A percentile compares a stretch with the other conserved stretches of the same genome.
phyloP scores from a whole-genome alignment of 2,329 filamentous ascomycete species.

The Cercospora sesami region DNA sequence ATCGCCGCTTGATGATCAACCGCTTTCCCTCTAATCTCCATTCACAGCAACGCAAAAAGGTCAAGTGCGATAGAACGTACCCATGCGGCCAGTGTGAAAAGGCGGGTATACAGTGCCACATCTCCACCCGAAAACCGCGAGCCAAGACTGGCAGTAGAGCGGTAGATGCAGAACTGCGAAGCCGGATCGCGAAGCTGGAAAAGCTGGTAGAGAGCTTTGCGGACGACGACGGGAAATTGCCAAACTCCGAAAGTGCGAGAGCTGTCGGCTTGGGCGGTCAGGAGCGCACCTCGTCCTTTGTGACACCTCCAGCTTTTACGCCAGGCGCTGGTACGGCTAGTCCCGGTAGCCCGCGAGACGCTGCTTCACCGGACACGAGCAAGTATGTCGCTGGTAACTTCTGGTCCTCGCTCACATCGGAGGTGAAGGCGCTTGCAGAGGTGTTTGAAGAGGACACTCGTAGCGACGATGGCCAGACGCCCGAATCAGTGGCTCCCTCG shows the following conservation, averaged over 20 bases:
- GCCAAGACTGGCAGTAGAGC: constrained; percentile 27
- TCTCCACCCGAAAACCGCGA: constrained; percentile 26
- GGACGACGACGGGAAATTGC: constrained; percentile 23
- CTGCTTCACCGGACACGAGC: constrained; percentile 24
- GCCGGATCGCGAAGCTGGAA: constrained; percentile 29
- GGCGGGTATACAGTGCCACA: constrained; percentile 20
- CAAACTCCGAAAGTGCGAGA: background rate
- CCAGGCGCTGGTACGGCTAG: background rate
- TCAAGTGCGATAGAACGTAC: constrained; percentile 27
- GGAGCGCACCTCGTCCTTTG: background rate
- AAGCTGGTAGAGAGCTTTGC: constrained; percentile 28
- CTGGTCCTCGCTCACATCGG: constrained; percentile 36
- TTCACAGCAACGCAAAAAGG: constrained; percentile 17
- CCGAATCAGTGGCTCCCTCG: constrained; percentile 24
- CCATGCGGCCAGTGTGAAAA: constrained; percentile 27
- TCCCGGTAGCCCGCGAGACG: constrained; percentile 16
- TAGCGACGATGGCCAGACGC: constrained; percentile 23
- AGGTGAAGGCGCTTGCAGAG: constrained; percentile 38
- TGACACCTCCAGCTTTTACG: background rate
- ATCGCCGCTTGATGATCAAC: background rate
- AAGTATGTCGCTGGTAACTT: constrained; percentile 37
- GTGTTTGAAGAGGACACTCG: constrained; percentile 34
- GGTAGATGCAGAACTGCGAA: constrained; percentile 27
- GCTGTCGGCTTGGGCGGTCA: background rate
- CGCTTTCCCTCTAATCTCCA: background rate